Evolutionary conservation across 768 basidiomycete genomes (phyloP).

Genomic region (Infundibulicybe gibba): DNA sequence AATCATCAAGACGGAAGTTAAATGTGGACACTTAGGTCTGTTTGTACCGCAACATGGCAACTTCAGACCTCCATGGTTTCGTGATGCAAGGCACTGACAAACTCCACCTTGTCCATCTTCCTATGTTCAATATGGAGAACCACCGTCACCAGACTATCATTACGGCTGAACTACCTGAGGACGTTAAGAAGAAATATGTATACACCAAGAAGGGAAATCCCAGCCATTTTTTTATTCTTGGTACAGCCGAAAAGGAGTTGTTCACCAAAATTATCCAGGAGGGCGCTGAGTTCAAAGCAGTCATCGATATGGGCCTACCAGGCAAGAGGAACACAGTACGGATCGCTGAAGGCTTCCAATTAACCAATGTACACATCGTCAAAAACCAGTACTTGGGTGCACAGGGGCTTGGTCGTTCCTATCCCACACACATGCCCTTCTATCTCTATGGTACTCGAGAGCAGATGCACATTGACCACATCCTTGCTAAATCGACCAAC

Average conservation of each 20-base stretch:
- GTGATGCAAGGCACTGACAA: constrained; percentile 31
- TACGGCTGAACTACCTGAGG: constrained; percentile 19
- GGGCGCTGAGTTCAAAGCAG: background rate
- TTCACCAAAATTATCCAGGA: constrained; percentile 4
- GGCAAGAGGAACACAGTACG: background rate
- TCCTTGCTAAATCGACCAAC: constrained; percentile 20
- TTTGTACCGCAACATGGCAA: constrained; percentile 26
- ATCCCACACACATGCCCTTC: constrained; percentile 31
- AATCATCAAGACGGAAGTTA: too few species aligned
- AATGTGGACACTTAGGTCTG: constrained; percentile 10
- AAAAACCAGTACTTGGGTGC: constrained; percentile 24
- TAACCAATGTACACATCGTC: constrained; percentile 25
- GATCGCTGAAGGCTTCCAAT: constrained; percentile 2
- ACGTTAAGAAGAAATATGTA: constrained; percentile 9
- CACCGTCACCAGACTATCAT: constrained; percentile 34
- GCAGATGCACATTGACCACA: constrained; percentile 31
- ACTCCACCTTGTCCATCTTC: constrained; percentile 27
- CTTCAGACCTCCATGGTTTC: constrained; percentile 27
- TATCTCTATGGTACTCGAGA: constrained; percentile 31
- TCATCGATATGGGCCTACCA: background rate
- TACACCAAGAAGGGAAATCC: constrained; percentile 12
- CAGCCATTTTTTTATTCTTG: constrained; percentile 12
- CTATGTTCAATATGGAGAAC: constrained; percentile 31
- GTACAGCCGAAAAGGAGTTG: constrained; percentile 1
- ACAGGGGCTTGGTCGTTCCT: constrained; percentile 18